These are phyloP conservation scores for Leptographium wingfieldii DNA, from an alignment of 2,329 filamentous ascomycete genomes.

Conservation along the genomic window DNA sequence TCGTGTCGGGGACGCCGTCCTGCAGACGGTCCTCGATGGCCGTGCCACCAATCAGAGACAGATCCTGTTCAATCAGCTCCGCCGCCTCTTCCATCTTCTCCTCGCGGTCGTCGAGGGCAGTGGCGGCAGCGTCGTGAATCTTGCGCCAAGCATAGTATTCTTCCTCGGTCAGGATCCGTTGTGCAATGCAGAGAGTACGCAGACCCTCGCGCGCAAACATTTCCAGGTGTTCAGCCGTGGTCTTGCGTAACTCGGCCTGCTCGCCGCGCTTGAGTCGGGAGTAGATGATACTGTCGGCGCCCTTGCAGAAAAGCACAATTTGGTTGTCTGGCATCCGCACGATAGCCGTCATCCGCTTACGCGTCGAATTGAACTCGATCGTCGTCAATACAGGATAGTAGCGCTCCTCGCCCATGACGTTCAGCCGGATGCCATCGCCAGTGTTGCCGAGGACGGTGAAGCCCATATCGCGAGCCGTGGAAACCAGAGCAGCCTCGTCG, in stretches of 20 bases:
- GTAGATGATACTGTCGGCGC: slow-evolving; percentile 94
- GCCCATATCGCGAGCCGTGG: slow-evolving; percentile 88
- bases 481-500: slow-evolving; percentile 87
- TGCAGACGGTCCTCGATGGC: slow-evolving; percentile 96
- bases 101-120: slow-evolving; percentile 74
- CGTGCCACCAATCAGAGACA: slow-evolving; percentile 81
- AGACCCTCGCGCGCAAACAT: slow-evolving; percentile 94
- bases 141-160: slow-evolving; percentile 78
- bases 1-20: slow-evolving; percentile 93
- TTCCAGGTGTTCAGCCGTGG: slow-evolving; percentile 87
- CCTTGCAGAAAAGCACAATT: slow-evolving; percentile 92
- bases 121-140: slow-evolving; percentile 76
- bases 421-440: slow-evolving; percentile 70
- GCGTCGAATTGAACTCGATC: slow-evolving; percentile 91
- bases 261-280: slow-evolving; percentile 75
- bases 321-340: slow-evolving; percentile 84
- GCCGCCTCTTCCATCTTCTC: slow-evolving; percentile 85
- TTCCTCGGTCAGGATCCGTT: slow-evolving; percentile 65
- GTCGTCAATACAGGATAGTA: slow-evolving; percentile 85
- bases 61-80: slow-evolving; percentile 79
- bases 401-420: slow-evolving; percentile 74
- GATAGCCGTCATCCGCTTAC: slow-evolving; percentile 97
- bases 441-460: slow-evolving; percentile 81
- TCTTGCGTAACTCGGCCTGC: slow-evolving; percentile 68
- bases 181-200: slow-evolving; percentile 85